Base-by-base conservation (phyloP, 495 filamentous ascomycete genomes). In the Glutinoglossum americanum region DNA sequence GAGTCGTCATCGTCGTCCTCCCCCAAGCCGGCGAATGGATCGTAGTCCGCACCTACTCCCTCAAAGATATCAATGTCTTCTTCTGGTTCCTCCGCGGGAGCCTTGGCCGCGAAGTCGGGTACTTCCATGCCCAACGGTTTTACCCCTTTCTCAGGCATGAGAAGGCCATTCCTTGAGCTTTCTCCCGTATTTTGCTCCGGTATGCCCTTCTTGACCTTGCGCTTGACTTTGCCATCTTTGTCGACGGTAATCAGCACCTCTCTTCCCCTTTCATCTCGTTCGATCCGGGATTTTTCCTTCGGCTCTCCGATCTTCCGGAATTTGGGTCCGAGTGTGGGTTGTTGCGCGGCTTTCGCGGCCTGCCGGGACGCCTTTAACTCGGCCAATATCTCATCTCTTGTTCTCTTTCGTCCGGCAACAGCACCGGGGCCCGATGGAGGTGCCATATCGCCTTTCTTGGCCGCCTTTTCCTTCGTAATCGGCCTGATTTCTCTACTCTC, bases 171-270 rank as follows among this genome's bases (percentile, higher is more conserved):
- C 23, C 64, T 69, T 61, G 68, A 72, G 49, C 73, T 64, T 35
- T 66, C 62, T 1, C 45, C 58, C 32, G 26, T 68, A 60, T 26
- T 69, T 49, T 49, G 6, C 35, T 23, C 56, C 48, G n/a, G 1
- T 56, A 73, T 73, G 32, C 67, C 64, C 65, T 75, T 83, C 62
- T 76, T 73, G 19, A 90, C 76, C 68, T 94, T 97, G 60, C 86
- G 77, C 67, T 93, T 92, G 59, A 85, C 84, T 49, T 88, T 83
- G 9, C 92, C 93, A 60, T 95, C 77, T 48, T 85, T 83, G 65
- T 94, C 89, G 8, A 86, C 79, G 17, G 88, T 84, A 59, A 94
- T 82, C 57, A 96, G 73, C 3, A 96, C 79, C 65, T 96, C 87
- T 53, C 87, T 72, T 5, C 89, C 83, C 57, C 80, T 79, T 56